Base-by-base conservation (phyloP, 495 filamentous ascomycete species). In the Amorphotheca resinae region DNA sequence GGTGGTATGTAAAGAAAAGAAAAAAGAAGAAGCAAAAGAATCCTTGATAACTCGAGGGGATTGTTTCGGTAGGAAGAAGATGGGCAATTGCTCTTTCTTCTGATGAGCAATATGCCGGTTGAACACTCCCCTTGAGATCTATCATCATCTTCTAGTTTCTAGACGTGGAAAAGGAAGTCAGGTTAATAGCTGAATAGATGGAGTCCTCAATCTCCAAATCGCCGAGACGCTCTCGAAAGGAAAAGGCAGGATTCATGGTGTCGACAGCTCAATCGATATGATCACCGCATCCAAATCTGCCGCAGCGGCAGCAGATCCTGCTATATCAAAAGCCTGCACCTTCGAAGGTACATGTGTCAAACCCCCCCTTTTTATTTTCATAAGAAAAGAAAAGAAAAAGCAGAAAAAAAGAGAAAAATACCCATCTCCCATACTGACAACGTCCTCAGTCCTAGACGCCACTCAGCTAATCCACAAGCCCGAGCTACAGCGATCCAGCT, bases 221-320 rank as follows among this genome's bases (percentile, higher is more conserved):
- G 66, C 55, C 38, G 33, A 62, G 9, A 52, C 60, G 18, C 49
- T 68, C 6, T 45, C 68, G 17, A 53, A 62, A 7, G 55, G 60
- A 32, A 64, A 55, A 9, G 57, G 61, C 1, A 58, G 60, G 22
- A 67, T 87, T 17, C 62, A 77, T 42, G 83, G 80, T 16, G 57
- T 83, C 12, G 83, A 88, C 54, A 60, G 70, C 17, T 87, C 82
- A 16, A 48, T 58, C 0, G 66, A 73, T 40, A 80, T 88, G 76
- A 79, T 88, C 44, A 48, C 62, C 1, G 56, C 73, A 0, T 77
- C 80, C 0, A 57, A 55, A 12, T 51, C 63, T 26, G 53, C 58
- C 20, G 49, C 15, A 14, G 36, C 49, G 1, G 41, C 30, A 9
- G 52, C 30, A 0, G 51, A 55, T 4, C 46, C 46, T 37, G 18